Percentiles rank a stretch among this genome's conserved stretches.
These are phyloP conservation scores for Boletus subcaerulescens DNA, from an alignment of 768 basidiomycete species.

Conservation along the genomic window DNA sequence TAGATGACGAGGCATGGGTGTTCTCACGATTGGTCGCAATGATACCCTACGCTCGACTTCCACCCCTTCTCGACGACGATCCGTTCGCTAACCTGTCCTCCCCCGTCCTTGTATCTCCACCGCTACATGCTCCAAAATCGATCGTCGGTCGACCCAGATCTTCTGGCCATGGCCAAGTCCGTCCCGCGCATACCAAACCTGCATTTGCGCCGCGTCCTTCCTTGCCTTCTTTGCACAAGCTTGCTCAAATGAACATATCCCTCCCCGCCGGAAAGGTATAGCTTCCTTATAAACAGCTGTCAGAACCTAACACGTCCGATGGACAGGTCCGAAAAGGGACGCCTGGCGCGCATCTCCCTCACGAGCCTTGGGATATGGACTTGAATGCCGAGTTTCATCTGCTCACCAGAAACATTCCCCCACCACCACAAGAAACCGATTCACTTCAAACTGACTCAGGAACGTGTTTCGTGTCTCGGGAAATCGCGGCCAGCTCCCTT, in stretches of 20 bases:
- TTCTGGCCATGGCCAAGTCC: conserved; percentile 32
- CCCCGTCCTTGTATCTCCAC: conserved; percentile 14
- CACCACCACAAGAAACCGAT: too few species aligned
- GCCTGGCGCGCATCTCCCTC: conserved; percentile 41
- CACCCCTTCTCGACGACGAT: conserved; percentile 53
- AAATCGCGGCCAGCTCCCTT: conserved; percentile 7
- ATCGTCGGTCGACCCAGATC: conserved; percentile 31
- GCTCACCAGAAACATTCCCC: background rate
- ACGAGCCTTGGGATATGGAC: conserved; percentile 41
- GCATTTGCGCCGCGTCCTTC: conserved; percentile 42
- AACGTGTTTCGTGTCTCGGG: conserved; percentile 6
- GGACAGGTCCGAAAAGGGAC: conserved; percentile 39
- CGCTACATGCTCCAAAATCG: conserved; percentile 3
- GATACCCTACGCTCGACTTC: too few species aligned
- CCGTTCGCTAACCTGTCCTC: conserved; percentile 61
- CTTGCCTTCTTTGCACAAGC: conserved; percentile 39
- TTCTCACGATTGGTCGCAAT: too few species aligned
- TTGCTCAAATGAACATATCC: conserved; percentile 35
- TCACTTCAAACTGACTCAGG: background rate
- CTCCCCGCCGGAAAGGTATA: conserved; percentile 38
- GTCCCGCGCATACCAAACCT: conserved; percentile 41
- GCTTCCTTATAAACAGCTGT: background rate
- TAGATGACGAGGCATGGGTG: conserved; percentile 45
- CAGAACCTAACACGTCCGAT: background rate
- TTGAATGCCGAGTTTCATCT: conserved; percentile 14